Evolutionary conservation across 2,329 filamentous ascomycete species (phyloP).

Genomic region (Raffaelea arxii): DNA sequence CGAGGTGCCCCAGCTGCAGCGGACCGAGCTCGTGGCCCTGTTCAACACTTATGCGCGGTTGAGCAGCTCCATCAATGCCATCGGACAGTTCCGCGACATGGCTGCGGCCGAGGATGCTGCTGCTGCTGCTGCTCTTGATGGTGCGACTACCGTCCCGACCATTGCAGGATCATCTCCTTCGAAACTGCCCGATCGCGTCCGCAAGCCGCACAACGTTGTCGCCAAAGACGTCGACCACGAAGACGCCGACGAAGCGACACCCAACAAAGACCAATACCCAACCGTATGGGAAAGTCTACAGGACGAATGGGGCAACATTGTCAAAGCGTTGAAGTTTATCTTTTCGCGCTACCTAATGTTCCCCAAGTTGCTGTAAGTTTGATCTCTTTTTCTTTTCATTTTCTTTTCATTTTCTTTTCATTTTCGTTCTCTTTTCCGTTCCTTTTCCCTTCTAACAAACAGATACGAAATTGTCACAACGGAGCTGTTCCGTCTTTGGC

Average conservation of each 20-base stretch:
- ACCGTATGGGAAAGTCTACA: constrained; percentile 48
- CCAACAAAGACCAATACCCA: constrained; percentile 24
- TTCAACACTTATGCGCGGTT: constrained; percentile 91
- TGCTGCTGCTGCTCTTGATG: constrained; percentile 11
- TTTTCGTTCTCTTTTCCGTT: too few species aligned
- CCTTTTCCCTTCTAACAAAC: neutral
- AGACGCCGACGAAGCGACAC: constrained; percentile 27
- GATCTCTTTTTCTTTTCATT: neutral
- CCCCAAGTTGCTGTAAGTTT: constrained; percentile 60
- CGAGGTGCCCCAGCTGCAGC: constrained; percentile 58
- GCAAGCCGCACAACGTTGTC: constrained; percentile 33
- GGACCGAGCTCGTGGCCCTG: constrained; percentile 87
- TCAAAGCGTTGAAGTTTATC: constrained; percentile 54
- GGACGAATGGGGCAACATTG: constrained; percentile 55
- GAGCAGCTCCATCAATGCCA: constrained; percentile 66
- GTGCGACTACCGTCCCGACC: constrained; percentile 14
- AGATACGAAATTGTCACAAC: constrained; percentile 34
- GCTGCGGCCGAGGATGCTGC: constrained; percentile 28
- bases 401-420: too few species aligned
- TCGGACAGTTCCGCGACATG: constrained; percentile 60
- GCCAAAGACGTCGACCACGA: constrained; percentile 20
- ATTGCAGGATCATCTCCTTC: too few species aligned
- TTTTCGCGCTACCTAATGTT: constrained; percentile 59
- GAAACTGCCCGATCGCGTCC: constrained; percentile 29
- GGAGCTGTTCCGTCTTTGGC: constrained; percentile 36